Base-by-base conservation (phyloP, 257 asterid genomes). In the Verbena officinalis region DNA sequence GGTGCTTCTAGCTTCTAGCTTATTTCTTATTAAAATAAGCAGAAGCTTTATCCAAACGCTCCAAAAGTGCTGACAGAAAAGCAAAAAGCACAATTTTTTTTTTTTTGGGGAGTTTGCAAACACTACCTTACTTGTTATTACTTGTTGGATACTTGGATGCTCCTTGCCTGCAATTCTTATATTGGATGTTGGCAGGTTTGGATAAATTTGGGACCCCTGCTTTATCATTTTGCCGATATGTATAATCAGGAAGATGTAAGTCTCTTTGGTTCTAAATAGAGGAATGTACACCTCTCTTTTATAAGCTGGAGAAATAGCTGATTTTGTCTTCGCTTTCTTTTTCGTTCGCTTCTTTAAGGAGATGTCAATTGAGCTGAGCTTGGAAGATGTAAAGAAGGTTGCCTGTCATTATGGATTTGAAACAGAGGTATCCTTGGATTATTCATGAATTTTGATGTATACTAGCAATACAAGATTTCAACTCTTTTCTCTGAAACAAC, bases 181-280 rank as follows among this genome's bases (percentile, higher is more conserved):
- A 67, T 44, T 48, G 65, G 42, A 61, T 71, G 70, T 54, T 71
- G 74, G 16, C 88, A 93, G 99, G 95, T 86, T 52, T 93, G 99
- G 99, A 86, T 93, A 75, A 93, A 93, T 78, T 75, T 93, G 76
- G 99, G 99, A 34, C 97, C 97, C 66, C 72, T 93, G 73, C 97
- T 90, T 55, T 93, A 86, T 80, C 99, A 93, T 80, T 93, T 93
- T 80, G 95, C 97, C 6, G 99, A 93, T 66, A 73, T 55, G 65
- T 86, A 83, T 76, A 83, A 75, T 68, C 95, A 76, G 30, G 99
- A 86, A 72, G 95, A 93, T 71, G 99, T 88, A 77, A 82, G 95
- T 36, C 16, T 38, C 73, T 64, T 65, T 45, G 15, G n/a, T 63
- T 57, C n/a, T 7, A 17, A 30, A 31, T 61, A 66, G 5, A 55